Evolutionary conservation across 768 basidiomycete species (phyloP), one percentile per base, ranked within the genome.

Genomic region (Pleurotus cornucopiae): DNA sequence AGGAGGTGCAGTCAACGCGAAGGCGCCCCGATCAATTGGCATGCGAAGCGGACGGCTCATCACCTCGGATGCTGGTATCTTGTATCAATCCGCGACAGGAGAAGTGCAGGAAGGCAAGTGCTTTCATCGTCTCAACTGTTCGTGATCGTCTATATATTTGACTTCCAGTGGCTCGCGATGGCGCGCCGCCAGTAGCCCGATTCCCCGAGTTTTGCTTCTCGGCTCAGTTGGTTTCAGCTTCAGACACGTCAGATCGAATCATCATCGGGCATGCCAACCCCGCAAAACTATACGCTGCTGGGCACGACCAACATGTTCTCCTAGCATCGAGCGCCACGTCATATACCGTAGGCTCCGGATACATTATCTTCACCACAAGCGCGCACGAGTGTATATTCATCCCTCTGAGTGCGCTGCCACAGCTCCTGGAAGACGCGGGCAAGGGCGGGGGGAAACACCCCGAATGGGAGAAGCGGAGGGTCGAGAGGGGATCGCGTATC

Each of bases 401-500:
- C 1, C 86, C 91, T 2, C 62, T 90, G 3, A 58, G 60, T 6
- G 63, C 66, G 3, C 57, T 76, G 20, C 62, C 61, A 2, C 41
- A 58, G 0, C 55, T 71, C 1, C 56, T 75, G 2, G 49, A 40
- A 23, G 57, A 49, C 59, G 20, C 59, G 14, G 54, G 71, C 53
- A 63, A 70, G 39, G 67, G 63, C 7, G 69, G 67, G n/a, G 21
- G 57, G 6, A 72, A 72, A 25, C 66, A 66, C 1, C 54, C 69
- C 21, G 61, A 68, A 21, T 88, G 85, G 85, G 85, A 90, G 64
- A 81, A 76, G 9, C 80, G 96, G 40, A 81, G 90, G 16, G 82
- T 98, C 1, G 97, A 99, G 69, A 76, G 97, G 26, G 97, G 97
- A 3, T 87, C 91, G 5, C 74, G 88, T 57, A 94, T 98, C 34